phyloP scores from a whole-genome alignment of 2,329 filamentous ascomycete species.

The Scorias spongiosa region DNA sequence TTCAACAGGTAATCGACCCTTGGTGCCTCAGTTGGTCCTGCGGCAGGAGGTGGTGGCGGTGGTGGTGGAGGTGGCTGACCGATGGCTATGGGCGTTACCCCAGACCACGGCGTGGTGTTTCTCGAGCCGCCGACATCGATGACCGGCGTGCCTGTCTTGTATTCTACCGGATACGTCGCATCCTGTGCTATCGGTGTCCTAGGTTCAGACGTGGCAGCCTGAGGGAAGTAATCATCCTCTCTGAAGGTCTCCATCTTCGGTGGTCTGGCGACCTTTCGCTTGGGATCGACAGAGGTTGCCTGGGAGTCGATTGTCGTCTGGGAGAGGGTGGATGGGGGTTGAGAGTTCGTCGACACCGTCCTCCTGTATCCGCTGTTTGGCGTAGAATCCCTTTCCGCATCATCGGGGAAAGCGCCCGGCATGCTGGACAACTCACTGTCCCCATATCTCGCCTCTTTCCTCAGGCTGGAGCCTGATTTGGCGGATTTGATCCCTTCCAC shows the following conservation, averaged over 20 bases:
- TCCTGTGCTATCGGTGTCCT: constrained; percentile 28
- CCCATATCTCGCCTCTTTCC: constrained; percentile 19
- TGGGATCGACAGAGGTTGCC: constrained; percentile 29
- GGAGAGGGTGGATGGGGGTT: constrained; percentile 25
- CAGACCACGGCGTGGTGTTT: constrained; percentile 8
- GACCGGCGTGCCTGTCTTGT: constrained; percentile 21
- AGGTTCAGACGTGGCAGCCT: constrained; percentile 22
- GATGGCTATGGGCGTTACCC: constrained; percentile 2
- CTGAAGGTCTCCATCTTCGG: constrained; percentile 21
- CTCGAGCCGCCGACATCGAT: constrained; percentile 27
- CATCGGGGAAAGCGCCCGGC: constrained; percentile 18
- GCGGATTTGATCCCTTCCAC: constrained; percentile 22
- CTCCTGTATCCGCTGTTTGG: constrained; percentile 21
- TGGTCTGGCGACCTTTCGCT: constrained; percentile 18
- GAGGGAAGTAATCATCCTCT: constrained; percentile 16
- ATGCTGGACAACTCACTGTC: constrained; percentile 29
- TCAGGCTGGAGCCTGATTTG: constrained; percentile 28
- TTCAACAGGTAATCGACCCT: constrained; percentile 85
- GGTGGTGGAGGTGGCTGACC: constrained; percentile 44
- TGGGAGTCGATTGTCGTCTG: constrained; percentile 28
- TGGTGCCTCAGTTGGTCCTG: constrained; percentile 51
- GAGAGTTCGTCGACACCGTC: constrained; percentile 20
- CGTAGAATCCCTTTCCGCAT: constrained; percentile 23
- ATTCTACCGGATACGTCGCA: constrained; percentile 21
- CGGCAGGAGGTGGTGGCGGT: constrained; percentile 58